Conservation (phyloP, 108 stramenopile genomes). For the Pseudonitzschia multistriata region DNA sequence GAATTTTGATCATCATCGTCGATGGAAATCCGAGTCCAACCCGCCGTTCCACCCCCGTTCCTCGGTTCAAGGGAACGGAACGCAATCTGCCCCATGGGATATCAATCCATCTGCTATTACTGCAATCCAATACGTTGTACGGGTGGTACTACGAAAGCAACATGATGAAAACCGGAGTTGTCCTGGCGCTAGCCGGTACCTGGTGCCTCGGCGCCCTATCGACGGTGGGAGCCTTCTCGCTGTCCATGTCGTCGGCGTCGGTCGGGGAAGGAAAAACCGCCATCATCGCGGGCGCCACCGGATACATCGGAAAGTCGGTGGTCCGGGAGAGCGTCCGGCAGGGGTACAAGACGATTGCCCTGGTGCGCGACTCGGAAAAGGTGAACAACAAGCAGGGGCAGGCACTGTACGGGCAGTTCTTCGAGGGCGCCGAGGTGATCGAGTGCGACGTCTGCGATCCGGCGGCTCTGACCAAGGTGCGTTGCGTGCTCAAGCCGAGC, state of each 20-base stretch:
- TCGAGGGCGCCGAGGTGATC: conserved; percentile 54
- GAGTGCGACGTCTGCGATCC: conserved; percentile 69
- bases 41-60: no score
- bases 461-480: conserved; percentile 47
- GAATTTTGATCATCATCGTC: neutral
- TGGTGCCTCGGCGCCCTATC: neutral
- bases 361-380: conserved; percentile 58
- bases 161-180: neutral
- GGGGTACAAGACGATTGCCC: conserved; percentile 81
- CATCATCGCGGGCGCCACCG: conserved; percentile 82
- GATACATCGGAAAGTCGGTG: conserved; percentile 83
- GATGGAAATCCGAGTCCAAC: neutral
- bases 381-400: conserved; percentile 32
- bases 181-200: neutral
- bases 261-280: conserved; percentile 11
- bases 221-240: neutral
- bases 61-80: neutral
- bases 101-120: neutral
- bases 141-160: neutral
- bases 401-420: conserved; percentile 40
- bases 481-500: neutral
- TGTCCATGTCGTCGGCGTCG: conserved; percentile 4
- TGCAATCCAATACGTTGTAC: neutral
- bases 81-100: neutral
- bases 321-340: conserved; percentile 82